phyloP scores from a whole-genome alignment of 148 eudicot genomes.

The Cornus controversa region DNA sequence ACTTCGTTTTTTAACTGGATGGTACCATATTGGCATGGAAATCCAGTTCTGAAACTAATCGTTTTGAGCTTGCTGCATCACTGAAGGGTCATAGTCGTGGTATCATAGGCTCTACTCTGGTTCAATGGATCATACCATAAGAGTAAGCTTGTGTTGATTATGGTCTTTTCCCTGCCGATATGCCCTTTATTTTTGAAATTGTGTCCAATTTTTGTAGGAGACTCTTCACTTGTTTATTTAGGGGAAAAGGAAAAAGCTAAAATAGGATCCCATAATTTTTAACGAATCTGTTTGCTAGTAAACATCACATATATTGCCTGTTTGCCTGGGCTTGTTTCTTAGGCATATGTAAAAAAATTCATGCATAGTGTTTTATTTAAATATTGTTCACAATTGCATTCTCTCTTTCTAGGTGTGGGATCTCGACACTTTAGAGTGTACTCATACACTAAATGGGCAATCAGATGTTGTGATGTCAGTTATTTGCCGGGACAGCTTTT shows the following conservation, averaged over 20 bases:
- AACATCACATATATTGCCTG: too few species aligned
- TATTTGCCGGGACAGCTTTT: constrained; percentile 54
- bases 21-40: constrained; percentile 61
- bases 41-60: constrained; percentile 22
- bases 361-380: not conserved
- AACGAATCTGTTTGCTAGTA: too few species aligned
- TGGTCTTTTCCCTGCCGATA: not conserved
- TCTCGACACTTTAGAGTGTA: constrained; percentile 35
- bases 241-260: too few species aligned
- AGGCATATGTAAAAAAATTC: too few species aligned
- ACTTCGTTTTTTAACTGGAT: constrained; percentile 31
- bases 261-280: too few species aligned
- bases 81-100: constrained; percentile 49
- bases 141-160: constrained; percentile 20
- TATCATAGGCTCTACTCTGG: constrained; percentile 57
- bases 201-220: too few species aligned
- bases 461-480: constrained; percentile 37
- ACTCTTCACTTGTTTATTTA: too few species aligned
- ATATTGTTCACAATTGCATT: not conserved
- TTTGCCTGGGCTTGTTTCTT: too few species aligned
- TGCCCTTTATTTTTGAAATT: not conserved
- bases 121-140: constrained; percentile 52
- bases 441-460: constrained; percentile 51
- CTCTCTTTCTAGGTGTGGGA: constrained; percentile 48
- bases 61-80: constrained; percentile 29